These are phyloP conservation scores for Botrytis cinerea DNA, from an alignment of 2,329 filamentous ascomycete genomes.

Conservation along the genomic window DNA sequence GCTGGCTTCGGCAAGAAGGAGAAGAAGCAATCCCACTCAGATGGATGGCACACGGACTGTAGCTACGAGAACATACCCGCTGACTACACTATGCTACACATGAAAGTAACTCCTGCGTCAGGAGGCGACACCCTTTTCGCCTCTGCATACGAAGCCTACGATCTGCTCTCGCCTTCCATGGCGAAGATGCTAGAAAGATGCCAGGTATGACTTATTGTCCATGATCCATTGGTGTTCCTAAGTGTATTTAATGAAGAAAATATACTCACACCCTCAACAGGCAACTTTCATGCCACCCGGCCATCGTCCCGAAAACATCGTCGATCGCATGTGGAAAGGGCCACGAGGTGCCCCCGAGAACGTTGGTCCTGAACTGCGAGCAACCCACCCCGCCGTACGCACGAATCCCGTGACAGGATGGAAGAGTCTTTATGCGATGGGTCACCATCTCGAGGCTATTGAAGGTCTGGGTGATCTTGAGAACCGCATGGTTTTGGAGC, in stretches of 20 bases:
- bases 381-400: slow-evolving; percentile 51
- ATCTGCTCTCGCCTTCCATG: slow-evolving; percentile 51
- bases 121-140: slow-evolving; percentile 42
- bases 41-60: slow-evolving; percentile 51
- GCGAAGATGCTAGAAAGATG: slow-evolving; percentile 36
- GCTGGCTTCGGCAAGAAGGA: slow-evolving; percentile 1
- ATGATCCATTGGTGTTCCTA: neutral
- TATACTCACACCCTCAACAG: neutral
- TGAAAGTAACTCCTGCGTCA: slow-evolving; percentile 55
- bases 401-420: slow-evolving; percentile 62
- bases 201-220: neutral
- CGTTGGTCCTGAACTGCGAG: slow-evolving; percentile 50
- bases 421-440: slow-evolving; percentile 56
- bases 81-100: slow-evolving; percentile 55
- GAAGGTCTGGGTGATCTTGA: slow-evolving; percentile 56
- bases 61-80: slow-evolving; percentile 52
- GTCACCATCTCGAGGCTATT: slow-evolving; percentile 53
- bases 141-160: slow-evolving; percentile 51
- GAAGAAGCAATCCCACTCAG: slow-evolving; percentile 31
- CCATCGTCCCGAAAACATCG: slow-evolving; percentile 47
- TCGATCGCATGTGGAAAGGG: slow-evolving; percentile 45
- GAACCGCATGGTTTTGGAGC: slow-evolving; percentile 50
- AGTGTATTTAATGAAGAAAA: slow-evolving; percentile 2
- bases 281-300: slow-evolving; percentile 49
- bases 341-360: slow-evolving; percentile 58